Base-by-base conservation (phyloP, 2,329 filamentous ascomycete species). In the Teratosphaeria gauchensis region DNA sequence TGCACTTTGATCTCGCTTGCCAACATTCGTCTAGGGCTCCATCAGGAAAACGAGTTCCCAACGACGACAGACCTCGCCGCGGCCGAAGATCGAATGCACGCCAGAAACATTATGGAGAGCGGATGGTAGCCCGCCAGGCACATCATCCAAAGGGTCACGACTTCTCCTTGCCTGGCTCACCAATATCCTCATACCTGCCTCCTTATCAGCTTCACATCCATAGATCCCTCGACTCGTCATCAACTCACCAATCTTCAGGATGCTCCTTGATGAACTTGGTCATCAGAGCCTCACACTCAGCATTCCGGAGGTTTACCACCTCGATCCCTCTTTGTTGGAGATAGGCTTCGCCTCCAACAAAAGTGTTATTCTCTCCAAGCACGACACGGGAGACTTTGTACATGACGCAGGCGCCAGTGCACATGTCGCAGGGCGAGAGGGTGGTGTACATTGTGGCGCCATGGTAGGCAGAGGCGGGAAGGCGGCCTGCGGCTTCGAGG, bases 371-470 rank as follows among this genome's bases (percentile, higher is more conserved):
- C 76, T 92, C 88, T 54, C 86, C 88, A 65, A 92, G 83, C 32
- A 92, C 87, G 2, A 91, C 87, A 24, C 88, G 81, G 53, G 81
- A 78, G 59, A 92, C 81, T 67, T 87, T 87, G 77, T 90, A 92
- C 60, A 91, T 78, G 60, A 92, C 76, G 67, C 87, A 90, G 2
- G 88, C 87, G 8, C 88, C 88, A 3, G 88, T 90, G 73, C 86
- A 92, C 88, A 91, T 91, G 69, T 89, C 86, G 71, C 88, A 92
- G 0, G 88, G 88, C 2, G 86, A 89, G 6, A 92, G 77, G 0
- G 88, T 90, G 2, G 88, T 92, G 74, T 89, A 92, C 86, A 92
- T 90, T n/a, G 87, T 91, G 38, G 85, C 82, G 32, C 84, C 85
- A 64, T 80, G 80, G 72, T 90, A 91, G 5, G 81, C 80, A 1